Base-by-base conservation (phyloP, 257 asterid genomes). In the Salvia rosmarinus region DNA sequence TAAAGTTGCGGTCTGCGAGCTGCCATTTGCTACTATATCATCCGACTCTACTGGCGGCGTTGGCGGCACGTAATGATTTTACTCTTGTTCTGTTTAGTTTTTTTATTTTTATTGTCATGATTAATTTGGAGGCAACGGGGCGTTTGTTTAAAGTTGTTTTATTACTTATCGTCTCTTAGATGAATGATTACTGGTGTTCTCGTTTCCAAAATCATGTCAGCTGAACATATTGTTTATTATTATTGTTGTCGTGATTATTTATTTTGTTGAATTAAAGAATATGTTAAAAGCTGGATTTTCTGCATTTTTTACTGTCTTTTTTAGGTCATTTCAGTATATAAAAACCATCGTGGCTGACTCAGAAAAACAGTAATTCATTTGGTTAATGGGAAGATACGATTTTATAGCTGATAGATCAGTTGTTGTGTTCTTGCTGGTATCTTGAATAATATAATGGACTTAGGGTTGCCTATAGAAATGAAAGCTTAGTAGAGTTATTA, bases 1-100 rank as follows among this genome's bases (percentile, higher is more conserved):
- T 75, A 83, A 89, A 14, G 96, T 83, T 70, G 98, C 98, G 67
- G 82, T 94, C 59, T 94, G 98, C 81, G 98, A 94, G 84, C 85
- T 94, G 70, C 98, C 98, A 25, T 94, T 91, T 76, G 74, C 89
- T 21, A 91, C 98, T 39, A 85, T 94, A 70, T 94, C 98, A 11
- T 94, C 97, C 12, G 98, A 94, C 23, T 56, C 91, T 43, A 46
- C 95, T 12, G 98, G 98, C 28, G 98, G 98, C 73, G 84, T 87
- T 50, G 98, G 98, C 39, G 98, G 98, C 87, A 94, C 98, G 98
- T 94, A 82, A 32, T 58, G 13, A 52, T 58, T 1, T 20, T 34
- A 9, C 21, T 63, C 43, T 23, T n/a, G 2, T n/a, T 7, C 35
- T 16, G n/a, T n/a, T n/a, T n/a, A n/a, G n/a, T 66, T 34, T 10